These are phyloP conservation scores for Ramaria sp. DNA, from an alignment of 768 basidiomycete species.

Conservation along the genomic window DNA sequence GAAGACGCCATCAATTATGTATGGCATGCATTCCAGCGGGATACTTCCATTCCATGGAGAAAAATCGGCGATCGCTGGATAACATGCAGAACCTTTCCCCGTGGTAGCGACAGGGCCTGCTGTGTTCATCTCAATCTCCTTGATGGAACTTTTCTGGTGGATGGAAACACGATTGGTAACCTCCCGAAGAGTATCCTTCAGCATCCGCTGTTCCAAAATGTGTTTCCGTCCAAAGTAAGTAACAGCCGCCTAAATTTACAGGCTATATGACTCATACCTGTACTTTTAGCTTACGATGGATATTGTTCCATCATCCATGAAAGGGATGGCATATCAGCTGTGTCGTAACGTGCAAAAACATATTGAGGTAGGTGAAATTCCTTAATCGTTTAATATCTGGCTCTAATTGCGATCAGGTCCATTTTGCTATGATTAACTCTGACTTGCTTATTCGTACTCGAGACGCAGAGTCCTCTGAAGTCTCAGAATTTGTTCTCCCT, in stretches of 20 bases:
- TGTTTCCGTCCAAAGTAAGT: not conserved
- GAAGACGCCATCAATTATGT: slow-evolving; percentile 19
- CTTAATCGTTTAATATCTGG: not conserved
- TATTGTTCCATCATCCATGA: slow-evolving; percentile 23
- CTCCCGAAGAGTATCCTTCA: slow-evolving; percentile 24
- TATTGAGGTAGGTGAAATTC: slow-evolving; percentile 14
- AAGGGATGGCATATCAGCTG: slow-evolving; percentile 25
- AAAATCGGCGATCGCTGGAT: slow-evolving; percentile 15
- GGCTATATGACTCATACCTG: slow-evolving; percentile 10
- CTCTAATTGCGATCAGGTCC: slow-evolving; percentile 18
- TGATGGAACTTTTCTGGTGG: slow-evolving; percentile 28
- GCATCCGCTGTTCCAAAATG: slow-evolving; percentile 15
- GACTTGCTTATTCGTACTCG: slow-evolving; percentile 24
- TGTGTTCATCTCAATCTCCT: slow-evolving; percentile 30
- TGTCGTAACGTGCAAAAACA: slow-evolving; percentile 13
- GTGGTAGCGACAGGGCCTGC: slow-evolving; percentile 13
- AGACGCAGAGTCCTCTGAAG: not conserved
- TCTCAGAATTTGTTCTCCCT: slow-evolving; percentile 27
- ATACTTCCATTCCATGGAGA: slow-evolving; percentile 10
- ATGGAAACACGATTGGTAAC: slow-evolving; percentile 28
- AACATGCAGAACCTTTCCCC: slow-evolving; percentile 14
- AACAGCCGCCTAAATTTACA: not conserved
- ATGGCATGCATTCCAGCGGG: slow-evolving; percentile 22
- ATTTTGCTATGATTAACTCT: slow-evolving; percentile 17
- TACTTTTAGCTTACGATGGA: slow-evolving; percentile 14